Evolutionary conservation across 768 basidiomycete genomes (phyloP).

Genomic region (Ramaria rubella): DNA sequence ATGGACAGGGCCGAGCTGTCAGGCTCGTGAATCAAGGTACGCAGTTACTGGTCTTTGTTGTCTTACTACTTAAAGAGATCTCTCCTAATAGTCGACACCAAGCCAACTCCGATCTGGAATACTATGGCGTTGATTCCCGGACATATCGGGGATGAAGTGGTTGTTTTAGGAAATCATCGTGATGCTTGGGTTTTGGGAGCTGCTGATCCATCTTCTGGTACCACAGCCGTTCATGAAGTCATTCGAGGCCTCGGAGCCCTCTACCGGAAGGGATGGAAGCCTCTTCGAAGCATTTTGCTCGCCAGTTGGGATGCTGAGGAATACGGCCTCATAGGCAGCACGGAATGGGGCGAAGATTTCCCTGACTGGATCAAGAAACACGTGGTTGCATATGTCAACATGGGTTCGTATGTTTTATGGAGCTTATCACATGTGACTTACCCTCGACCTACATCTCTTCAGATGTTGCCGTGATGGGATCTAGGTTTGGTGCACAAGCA

Average conservation of each 20-base stretch:
- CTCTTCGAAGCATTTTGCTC: slow-evolving; percentile 66
- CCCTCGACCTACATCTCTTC: background rate
- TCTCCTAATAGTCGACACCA: slow-evolving; percentile 58
- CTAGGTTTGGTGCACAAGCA: slow-evolving; percentile 47
- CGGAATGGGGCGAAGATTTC: slow-evolving; percentile 95
- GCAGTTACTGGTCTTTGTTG: background rate
- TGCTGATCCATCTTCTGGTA: slow-evolving; percentile 73
- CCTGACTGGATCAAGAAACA: slow-evolving; percentile 69
- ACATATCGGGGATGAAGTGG: slow-evolving; percentile 75
- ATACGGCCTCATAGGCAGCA: slow-evolving; percentile 75
- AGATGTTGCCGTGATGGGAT: slow-evolving; percentile 62
- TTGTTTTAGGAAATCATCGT: slow-evolving; percentile 83
- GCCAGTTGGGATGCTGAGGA: slow-evolving; percentile 75
- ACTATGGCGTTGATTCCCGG: slow-evolving; percentile 79
- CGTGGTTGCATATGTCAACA: slow-evolving; percentile 82
- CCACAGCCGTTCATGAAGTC: slow-evolving; percentile 70
- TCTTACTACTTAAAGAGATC: background rate
- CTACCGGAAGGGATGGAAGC: slow-evolving; percentile 72
- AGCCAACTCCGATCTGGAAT: slow-evolving; percentile 89
- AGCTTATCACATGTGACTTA: background rate
- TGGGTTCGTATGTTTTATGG: slow-evolving; percentile 37
- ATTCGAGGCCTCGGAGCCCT: slow-evolving; percentile 68
- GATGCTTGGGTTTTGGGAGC: slow-evolving; percentile 87
- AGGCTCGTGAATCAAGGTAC: slow-evolving; percentile 53
- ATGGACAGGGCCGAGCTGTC: slow-evolving; percentile 39